Evolutionary conservation across 2,329 filamentous ascomycete species (phyloP), one percentile per base, ranked within the genome.

Genomic region (Scedosporium boydii): DNA sequence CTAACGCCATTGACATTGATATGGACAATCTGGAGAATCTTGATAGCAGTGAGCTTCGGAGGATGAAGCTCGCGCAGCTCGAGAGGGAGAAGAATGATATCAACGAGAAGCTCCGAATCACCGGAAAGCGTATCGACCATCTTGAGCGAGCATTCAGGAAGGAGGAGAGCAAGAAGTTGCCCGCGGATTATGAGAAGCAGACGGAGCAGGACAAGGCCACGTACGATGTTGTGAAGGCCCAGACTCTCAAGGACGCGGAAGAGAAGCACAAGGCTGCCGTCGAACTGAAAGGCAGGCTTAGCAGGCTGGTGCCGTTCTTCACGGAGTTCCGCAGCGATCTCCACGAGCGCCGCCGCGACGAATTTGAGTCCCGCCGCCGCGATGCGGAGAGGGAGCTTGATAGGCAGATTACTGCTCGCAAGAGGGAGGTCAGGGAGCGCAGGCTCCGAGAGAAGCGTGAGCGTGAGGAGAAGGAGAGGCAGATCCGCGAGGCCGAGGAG

Each of bases 41-140:
- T 63, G 93, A 98, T 76, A 90, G 87, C 74, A 92, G 91, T 75
- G 88, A 89, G 66, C 90, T 99, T 69, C 93, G 95, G 74, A 89
- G 90, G 68, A 89, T 99, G 79, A 98, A 98, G 82, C 85, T 99
- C 63, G 89, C 91, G 65, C 93, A 96, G 76, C 85, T 99, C 10
- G 95, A 98, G 79, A 93, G 93, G 69, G 95, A 98, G 82, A 99
- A 98, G 88, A 96, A 93, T 71, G 92, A 95, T 72, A 87, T 97
- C 68, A 91, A 90, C 66, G 92, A 97, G 77, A 91, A 90, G 73
- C 85, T 98, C 61, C 88, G 92, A 70, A 86, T 96, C 69, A 96
- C 93, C 64, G 91, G 89, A 74, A 98, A 97, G 85, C 89, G 95
- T 67, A 90, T 97, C 70, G 95, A 99, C 73, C 93, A 99, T 77